Evolutionary conservation across 768 basidiomycete genomes (phyloP), one percentile per base, ranked within the genome.

Genomic region (Hericium coralloides): DNA sequence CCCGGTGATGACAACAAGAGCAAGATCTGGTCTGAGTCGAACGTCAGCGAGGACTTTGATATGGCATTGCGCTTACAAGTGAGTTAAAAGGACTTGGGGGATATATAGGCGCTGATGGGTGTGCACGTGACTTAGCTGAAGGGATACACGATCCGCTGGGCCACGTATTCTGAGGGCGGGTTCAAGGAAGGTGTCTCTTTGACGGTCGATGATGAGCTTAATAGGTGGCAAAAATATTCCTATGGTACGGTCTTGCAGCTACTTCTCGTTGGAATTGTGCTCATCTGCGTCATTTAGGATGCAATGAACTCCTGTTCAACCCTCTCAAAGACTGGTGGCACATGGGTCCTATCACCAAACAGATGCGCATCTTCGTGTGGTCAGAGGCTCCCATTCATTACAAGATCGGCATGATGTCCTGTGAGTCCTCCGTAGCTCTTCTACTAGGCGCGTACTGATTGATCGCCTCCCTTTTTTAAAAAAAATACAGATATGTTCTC

Each of bases 171-270:
- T 1, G 79, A 87, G 20, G 84, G 90, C 50, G 87, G 82, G 2
- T 95, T 94, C 76, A 89, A 92, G 72, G 93, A 95, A 65, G 93
- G 93, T 60, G 92, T 95, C 18, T 89, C 87, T 0, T 74, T 95
- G 15, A 94, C 93, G 0, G 84, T 84, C 55, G 91, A 93, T 53
- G 93, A 95, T 64, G 93, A 95, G 68, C 73, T 95, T 9, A 94
- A 94, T 64, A 71, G 93, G 2, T 95, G 93, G 93, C 90, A 94
- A 60, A 95, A 94, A 67, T 91, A 90, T 59, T 75, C 86, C 0
- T 89, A 88, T 70, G 88, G 85, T 80, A 65, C 53, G 65, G 55
- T 69, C 64, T 8, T 9, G 8, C 31, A 31, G 6, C 31, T 52
- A 1, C 5, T 57, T 50, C 48, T 22, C 49, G 37, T n/a, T 26